Base-by-base conservation (phyloP, 2,329 filamentous ascomycete genomes). In the Leptographium wingfieldii region DNA sequence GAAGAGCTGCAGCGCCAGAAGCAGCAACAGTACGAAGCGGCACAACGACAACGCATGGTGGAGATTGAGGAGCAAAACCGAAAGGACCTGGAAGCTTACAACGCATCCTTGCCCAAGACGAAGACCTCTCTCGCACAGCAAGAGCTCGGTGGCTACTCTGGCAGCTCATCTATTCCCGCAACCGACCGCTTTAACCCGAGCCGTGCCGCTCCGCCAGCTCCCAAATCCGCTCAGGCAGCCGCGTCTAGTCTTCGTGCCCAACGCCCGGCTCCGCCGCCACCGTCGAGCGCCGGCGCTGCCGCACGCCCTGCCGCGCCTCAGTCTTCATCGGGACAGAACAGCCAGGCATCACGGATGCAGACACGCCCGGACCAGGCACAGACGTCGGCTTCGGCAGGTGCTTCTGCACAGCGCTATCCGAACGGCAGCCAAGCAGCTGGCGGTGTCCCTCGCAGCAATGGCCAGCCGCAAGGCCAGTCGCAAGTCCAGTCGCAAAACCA, bases 41-140 rank as follows among this genome's bases (percentile, higher is more conserved):
- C 74, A 43, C 82, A 85, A 65, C 74, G 76, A 38, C 77, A 82
- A 60, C 73, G 76, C 40, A 75, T 78, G 63, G 74, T 76, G 51
- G 81, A 85, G 64, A 75, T 78, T 1, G 82, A 84, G 64, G 86
- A 90, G 66, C 82, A 85, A 67, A 81, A 81, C 59, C 81, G 88
- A 59, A 83, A 86, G 65, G 90, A 96, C 57, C 78, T 89, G 66
- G 91, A 94, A 69, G 89, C 85, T 22, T 96, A 96, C 73, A 96
- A 97, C 71, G 88, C 90, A 43, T 90, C 89, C 29, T 75, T 96
- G 62, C 92, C 91, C 38, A 88, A 95, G 76, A 85, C 81, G 64
- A 90, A 89, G 70, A 75, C 85, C 12, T 89, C 90, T 2, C 69
- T 94, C 65, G 91, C 92, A 38, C 90, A 97, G 71, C 92, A 96